Conservation (phyloP, 2,329 filamentous ascomycete genomes). For the Trichoderma sp. region DNA sequence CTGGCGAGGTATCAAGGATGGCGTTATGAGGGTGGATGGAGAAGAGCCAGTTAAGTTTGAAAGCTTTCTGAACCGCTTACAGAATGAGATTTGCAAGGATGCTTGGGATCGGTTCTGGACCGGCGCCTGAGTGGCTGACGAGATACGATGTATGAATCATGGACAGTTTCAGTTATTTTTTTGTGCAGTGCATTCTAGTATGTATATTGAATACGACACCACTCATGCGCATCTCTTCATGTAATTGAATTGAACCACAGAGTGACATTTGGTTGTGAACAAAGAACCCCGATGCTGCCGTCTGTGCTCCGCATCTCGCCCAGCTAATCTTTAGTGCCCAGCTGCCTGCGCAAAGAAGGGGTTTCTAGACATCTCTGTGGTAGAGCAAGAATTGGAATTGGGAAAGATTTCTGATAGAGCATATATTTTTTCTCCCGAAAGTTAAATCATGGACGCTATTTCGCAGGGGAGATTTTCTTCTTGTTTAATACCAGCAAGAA, state of each 20-base stretch:
- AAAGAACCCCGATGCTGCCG: neutral
- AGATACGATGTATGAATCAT: neutral
- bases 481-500: no score
- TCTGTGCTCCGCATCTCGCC: neutral
- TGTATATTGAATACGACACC: neutral
- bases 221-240: neutral
- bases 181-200: neutral
- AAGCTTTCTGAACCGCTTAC: conserved; percentile 22
- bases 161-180: neutral
- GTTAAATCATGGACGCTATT: no score
- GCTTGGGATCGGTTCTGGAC: conserved; percentile 23
- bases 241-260: neutral
- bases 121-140: neutral
- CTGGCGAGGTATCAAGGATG: conserved; percentile 27
- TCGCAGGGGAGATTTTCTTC: neutral
- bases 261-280: neutral
- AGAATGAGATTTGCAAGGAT: conserved; percentile 23
- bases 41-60: conserved; percentile 22
- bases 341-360: neutral
- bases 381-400: neutral
- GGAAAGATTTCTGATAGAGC: neutral
- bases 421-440: no score
- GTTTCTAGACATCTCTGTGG: neutral
- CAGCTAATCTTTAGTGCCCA: neutral
- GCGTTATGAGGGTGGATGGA: conserved; percentile 24